These are phyloP conservation scores for Solanum tacnaense DNA, from an alignment of 257 asterid species.

Conservation along the genomic window DNA sequence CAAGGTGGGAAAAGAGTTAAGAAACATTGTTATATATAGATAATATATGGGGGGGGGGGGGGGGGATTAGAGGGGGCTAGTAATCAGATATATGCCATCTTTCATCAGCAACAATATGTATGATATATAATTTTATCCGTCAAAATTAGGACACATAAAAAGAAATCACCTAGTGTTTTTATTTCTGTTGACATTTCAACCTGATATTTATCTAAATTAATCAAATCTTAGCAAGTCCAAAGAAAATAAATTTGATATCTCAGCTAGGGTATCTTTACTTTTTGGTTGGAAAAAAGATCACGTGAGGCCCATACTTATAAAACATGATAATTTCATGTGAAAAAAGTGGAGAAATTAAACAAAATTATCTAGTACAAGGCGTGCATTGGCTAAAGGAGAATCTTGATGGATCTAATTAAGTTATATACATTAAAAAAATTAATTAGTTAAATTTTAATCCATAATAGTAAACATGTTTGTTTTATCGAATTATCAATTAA, in stretches of 20 bases:
- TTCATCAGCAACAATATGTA: too few species aligned
- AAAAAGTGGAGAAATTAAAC: too few species aligned
- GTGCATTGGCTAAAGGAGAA: background rate
- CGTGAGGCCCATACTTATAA: background rate
- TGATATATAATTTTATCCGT: too few species aligned
- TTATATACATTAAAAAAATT: too few species aligned
- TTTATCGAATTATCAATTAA: background rate
- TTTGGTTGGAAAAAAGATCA: background rate
- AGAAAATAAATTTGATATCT: too few species aligned
- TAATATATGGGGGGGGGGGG: background rate
- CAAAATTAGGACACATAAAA: too few species aligned
- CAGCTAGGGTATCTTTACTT: background rate
- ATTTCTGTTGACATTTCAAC: accelerated
- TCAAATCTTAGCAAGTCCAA: too few species aligned
- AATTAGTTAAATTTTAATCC: background rate
- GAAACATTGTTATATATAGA: background rate
- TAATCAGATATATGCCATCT: too few species aligned
- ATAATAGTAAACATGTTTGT: too few species aligned
- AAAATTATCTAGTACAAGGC: background rate
- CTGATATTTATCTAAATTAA: too few species aligned
- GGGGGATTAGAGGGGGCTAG: too few species aligned
- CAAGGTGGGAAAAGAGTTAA: background rate
- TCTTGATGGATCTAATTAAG: background rate
- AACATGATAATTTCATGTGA: background rate
- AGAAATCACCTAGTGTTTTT: too few species aligned